Conservation (phyloP, 257 asterid species). For the Penstemon newberryi region DNA sequence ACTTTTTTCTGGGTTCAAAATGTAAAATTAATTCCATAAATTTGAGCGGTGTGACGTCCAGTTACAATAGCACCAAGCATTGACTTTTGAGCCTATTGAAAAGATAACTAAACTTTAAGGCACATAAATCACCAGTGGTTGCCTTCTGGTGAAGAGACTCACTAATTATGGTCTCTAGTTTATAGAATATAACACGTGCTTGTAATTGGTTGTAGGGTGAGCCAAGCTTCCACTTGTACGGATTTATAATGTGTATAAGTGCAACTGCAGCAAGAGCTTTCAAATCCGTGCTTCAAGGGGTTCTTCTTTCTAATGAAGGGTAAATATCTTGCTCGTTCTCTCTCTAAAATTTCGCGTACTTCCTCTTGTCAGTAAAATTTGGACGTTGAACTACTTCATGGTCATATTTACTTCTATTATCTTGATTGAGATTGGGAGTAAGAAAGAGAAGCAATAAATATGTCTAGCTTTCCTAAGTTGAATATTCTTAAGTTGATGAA, state of each 20-base stretch:
- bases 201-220: slow-evolving; percentile 67
- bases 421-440: not conserved
- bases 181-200: slow-evolving; percentile 17
- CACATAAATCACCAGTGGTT: not conserved
- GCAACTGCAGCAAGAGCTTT: slow-evolving; percentile 99
- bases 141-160: not conserved
- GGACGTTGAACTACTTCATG: not conserved
- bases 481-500: too few relatives aligned
- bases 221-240: slow-evolving; percentile 86
- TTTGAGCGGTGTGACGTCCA: not conserved
- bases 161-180: not conserved
- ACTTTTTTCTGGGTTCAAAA: not conserved
- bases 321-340: slow-evolving; percentile 20
- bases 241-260: slow-evolving; percentile 86
- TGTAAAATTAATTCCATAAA: not conserved
- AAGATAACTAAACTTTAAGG: not conserved
- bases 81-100: not conserved
- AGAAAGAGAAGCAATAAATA: slow-evolving; percentile 11
- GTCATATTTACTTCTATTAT: not conserved
- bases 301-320: slow-evolving; percentile 95
- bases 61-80: not conserved
- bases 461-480: not conserved
- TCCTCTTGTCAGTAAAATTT: not conserved
- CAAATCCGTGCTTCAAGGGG: slow-evolving; percentile 95
- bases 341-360: not conserved